Evolutionary conservation across 371 early-diverging fungal genomes (phyloP).

Genomic region (Syncephalastrum racemosum): DNA sequence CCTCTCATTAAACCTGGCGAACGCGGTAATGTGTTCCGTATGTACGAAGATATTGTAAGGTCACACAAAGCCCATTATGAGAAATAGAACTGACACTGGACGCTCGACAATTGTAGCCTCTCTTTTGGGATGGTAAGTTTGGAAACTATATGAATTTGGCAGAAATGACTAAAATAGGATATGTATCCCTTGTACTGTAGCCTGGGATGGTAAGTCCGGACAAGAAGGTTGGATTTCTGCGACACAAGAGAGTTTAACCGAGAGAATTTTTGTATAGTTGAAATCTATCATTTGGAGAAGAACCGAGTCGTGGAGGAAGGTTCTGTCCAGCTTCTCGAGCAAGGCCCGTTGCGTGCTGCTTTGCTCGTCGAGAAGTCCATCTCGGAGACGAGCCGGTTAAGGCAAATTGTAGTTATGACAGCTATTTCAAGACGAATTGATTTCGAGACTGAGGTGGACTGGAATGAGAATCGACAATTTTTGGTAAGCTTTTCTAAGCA

Average conservation of each 20-base stretch:
- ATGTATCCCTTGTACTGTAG: conserved; percentile 14
- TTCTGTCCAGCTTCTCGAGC: conserved; percentile 59
- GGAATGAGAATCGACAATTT: conserved; percentile 89
- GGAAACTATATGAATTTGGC: neutral
- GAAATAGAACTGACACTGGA: neutral
- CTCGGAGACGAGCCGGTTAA: conserved; percentile 62
- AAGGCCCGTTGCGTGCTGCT: conserved; percentile 76
- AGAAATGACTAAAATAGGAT: neutral
- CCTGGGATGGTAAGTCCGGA: conserved; percentile 46
- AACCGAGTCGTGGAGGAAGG: conserved; percentile 36
- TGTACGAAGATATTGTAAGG: conserved; percentile 83
- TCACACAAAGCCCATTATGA: too few relatives aligned
- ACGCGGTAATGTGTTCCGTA: conserved; percentile 73
- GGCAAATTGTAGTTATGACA: conserved; percentile 74
- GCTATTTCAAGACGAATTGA: conserved; percentile 74
- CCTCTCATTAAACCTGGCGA: conserved; percentile 71
- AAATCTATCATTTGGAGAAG: conserved; percentile 49
- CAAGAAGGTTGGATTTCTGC: neutral
- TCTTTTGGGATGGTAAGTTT: conserved; percentile 84
- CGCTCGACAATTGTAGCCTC: conserved; percentile 39
- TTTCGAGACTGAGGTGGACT: conserved; percentile 86
- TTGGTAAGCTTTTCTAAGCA: conserved; percentile 44
- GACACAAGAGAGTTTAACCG: neutral
- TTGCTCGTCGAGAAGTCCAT: conserved; percentile 68
- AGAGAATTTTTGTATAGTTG: conserved; percentile 20